Evolutionary conservation across 257 asterid species (phyloP), one percentile per base, ranked within the genome.

Genomic region (Solanum medicagineum): DNA sequence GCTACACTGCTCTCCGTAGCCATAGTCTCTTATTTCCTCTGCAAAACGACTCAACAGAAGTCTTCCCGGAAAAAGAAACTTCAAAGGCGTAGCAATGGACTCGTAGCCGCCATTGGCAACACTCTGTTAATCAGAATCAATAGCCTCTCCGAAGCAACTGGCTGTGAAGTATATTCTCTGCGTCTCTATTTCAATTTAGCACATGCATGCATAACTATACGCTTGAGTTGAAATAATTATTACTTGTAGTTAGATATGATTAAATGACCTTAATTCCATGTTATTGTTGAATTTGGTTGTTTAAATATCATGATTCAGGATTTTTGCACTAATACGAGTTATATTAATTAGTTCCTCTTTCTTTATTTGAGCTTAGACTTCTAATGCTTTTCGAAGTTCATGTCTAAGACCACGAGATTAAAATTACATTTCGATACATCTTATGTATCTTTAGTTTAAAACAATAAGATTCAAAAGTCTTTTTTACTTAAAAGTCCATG

Each of bases 71-170:
- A 87, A 59, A 90, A 88, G 44, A 80, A 87, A 17, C 86, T 42
- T n/a, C 85, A 82, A 68, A 92, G 85, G 84, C 89, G 85, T 70
- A 89, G 92, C 86, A 90, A 83, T 32, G 99, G 99, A 15, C 90
- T 96, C 77, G 89, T 95, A 82, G 97, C 93, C 87, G 97, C 99
- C 90, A 90, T 96, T 87, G 99, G 98, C 84, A 94, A 92, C 87
- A 96, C 99, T 62, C 98, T 96, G 84, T 94, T 96, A 60, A 93
- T 96, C 84, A 90, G 98, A 87, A 95, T 96, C 93, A 93, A 92
- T 81, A 93, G 98, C 90, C 97, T 96, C 84, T 96, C 98, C 68
- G 91, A 92, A 26, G 98, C 97, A 81, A 96, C 99, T 65, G 98
- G 98, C 8, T 96, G 98, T 89, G 94, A 96, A 89, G 98, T 96